These are phyloP conservation scores for Strobilomyces confusus DNA, from an alignment of 768 basidiomycete genomes.

Conservation along the genomic window DNA sequence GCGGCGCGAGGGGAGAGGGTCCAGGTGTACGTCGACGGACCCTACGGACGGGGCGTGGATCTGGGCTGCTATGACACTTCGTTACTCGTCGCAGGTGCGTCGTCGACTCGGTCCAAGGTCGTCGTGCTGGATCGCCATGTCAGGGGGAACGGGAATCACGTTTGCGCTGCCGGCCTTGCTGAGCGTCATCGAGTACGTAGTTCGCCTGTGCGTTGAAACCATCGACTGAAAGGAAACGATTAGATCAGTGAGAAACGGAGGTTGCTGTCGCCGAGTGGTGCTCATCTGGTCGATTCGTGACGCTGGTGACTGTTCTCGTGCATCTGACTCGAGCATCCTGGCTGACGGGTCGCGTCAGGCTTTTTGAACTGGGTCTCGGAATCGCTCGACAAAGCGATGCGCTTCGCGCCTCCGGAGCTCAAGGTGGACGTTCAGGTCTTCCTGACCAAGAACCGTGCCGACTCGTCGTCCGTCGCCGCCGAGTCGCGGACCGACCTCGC, in stretches of 20 bases:
- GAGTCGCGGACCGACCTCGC: slow-evolving; percentile 4
- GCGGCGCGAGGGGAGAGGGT: slow-evolving; percentile 31
- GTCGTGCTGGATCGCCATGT: background rate
- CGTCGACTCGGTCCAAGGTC: background rate
- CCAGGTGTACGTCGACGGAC: slow-evolving; percentile 53
- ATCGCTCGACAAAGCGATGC: slow-evolving; percentile 11
- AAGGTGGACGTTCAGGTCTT: slow-evolving; percentile 18
- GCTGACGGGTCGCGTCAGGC: slow-evolving; percentile 2
- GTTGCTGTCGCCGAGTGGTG: slow-evolving; percentile 30
- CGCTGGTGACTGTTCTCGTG: slow-evolving; percentile 23
- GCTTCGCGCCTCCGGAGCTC: slow-evolving; percentile 12
- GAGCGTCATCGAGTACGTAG: slow-evolving; percentile 38
- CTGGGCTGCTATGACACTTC: slow-evolving; percentile 40
- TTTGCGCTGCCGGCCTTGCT: slow-evolving; percentile 45
- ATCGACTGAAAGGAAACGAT: background rate
- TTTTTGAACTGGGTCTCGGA: slow-evolving; percentile 12
- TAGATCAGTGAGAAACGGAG: slow-evolving; percentile 16
- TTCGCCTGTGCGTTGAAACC: background rate
- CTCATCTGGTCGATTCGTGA: slow-evolving; percentile 45
- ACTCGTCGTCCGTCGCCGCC: background rate
- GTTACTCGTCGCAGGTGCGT: slow-evolving; percentile 45
- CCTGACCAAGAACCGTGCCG: slow-evolving; percentile 1
- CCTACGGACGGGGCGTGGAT: slow-evolving; percentile 43
- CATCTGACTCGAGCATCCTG: background rate
- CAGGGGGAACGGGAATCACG: slow-evolving; percentile 50